Base-by-base conservation (phyloP, 108 stramenopile genomes). In the Pseudonitzschia multiseries region DNA sequence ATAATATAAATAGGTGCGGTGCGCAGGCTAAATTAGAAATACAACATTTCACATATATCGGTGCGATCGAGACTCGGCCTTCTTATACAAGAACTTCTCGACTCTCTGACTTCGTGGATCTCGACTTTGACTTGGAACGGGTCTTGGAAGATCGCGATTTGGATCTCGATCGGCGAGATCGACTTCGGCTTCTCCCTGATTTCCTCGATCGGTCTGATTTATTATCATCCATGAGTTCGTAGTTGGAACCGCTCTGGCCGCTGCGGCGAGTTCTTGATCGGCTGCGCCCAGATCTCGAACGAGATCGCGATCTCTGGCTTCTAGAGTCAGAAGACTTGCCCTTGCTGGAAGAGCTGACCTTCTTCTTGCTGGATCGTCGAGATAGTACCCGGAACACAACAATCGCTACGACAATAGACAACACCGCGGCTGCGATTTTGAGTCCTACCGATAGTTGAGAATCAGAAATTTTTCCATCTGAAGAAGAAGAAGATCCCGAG, bases 161-260 rank as follows among this genome's bases (percentile, higher is more conserved):
- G 44, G 66, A 81, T 54, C 74, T 72, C 66, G 82, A 86, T 60
- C 81, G 70, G 43, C 78, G 82, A 72, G 68, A 82, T 40, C 84
- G 78, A 74, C 87, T 87, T 28, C 84, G 75, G 57, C 76, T 82
- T n/a, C 82, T 62, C 18, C 77, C 69, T 6, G 70, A 48, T 59
- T 77, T 84, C 61, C 69, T 79, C 28, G 79, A 65, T 26, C 67
- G 67, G 24, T 78, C 73, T 17, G 65, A 69, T 14, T 84, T 78
- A 27, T 84, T 78, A 27, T 88, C 85, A 18, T 80, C 78, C 88
- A 93, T 89, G 40, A 93, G 68, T 21, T 90, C 83, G 41, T 93
- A 93, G 46, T 87, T 84, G 28, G 40, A 10, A n/a, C 66, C 29
- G 14, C 10, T 46, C 17, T 21, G 40, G 40, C 44, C 26, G 18